Evolutionary conservation across 148 eudicot species (phyloP), one percentile per base, ranked within the genome.

Genomic region (Camellia granthamiana): DNA sequence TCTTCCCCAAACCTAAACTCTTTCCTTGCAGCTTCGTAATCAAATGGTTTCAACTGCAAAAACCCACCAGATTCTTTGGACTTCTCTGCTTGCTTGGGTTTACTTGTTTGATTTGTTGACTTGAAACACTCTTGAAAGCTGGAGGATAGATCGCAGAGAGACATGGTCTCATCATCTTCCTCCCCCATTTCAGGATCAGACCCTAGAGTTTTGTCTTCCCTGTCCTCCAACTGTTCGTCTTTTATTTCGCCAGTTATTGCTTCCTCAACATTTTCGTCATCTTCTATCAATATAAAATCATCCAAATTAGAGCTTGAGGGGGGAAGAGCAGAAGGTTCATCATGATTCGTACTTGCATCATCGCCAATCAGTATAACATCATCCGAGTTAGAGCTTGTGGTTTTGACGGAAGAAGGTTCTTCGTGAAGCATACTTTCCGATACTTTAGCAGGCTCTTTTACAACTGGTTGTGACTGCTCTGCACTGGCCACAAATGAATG

Each of bases 101-200:
- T 77, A 77, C 71, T 84, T 47, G 79, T 60, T 74, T 90, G 78
- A 41, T 81, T 85, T 12, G 47, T 21, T 3, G 97, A 70, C 70
- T 88, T 76, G 74, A 93, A 81, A 85, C 97, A 91, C 81, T 90
- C 88, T 67, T 89, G 88, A 78, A 96, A 92, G 84, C 92, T 92
- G 23, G 98, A 87, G 44, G 99, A 91, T 44, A 92, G 85, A 80
- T 92, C 97, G 7, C 92, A 86, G 16, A 97, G 88, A 30, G 98
- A 86, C 87, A 84, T 86, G 5, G 90, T 83, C 75, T 86, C 92
- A 3, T 86, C 92, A 3, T 85, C 90, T 65, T 78, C 86, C 5
- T 85, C 89, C 1, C 88, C 92, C 14, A 7, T 46, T 15, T 64
- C 84, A 2, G 46, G n/a, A 72, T 66, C 79, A 42, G 83, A 74